Evolutionary conservation across 2,329 filamentous ascomycete species (phyloP), one percentile per base, ranked within the genome.

Genomic region (Aspergillus persii): DNA sequence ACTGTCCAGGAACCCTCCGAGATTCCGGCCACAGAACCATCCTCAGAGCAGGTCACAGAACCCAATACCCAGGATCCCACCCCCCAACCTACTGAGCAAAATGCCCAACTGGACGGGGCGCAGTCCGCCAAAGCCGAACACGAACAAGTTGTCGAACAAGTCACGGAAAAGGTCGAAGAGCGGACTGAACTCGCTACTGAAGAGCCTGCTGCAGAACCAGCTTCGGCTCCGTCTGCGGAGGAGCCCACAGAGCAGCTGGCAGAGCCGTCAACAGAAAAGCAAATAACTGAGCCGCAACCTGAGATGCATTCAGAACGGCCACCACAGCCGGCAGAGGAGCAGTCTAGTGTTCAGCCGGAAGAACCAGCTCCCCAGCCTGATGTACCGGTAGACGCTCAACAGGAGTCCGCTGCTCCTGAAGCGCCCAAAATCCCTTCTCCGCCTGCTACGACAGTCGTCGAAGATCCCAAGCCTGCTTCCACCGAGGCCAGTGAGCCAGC

Each of bases 11-110:
- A 50, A 54, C 3, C 6, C 3, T 8, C 27, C 23, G 53, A 54
- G 18, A 23, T 47, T 4, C 33, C 36, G 26, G 27, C 44, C 15
- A 26, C 33, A 44, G 51, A 54, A 26, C 1, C 36, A 26, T 18
- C 29, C 3, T 33, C 36, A 26, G 39, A 55, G 5, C 51, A 50
- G 8, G 8, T 18, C 29, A 46, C 30, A 23, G 51, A 50, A 23
- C 36, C 47, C 18, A 12, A 36, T 29, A 8, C 39, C n/a, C 41
- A 48, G 26, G 54, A 57, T 48, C 15, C 11, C 11, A 39, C 7
- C 6, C 31, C 50, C 29, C 47, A 60, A 50, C 53, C 33, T 30
- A 29, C 57, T 23, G 50, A 64, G 44, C 31, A 51, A 18, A 27
- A 36, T 8, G 39, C 23, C 53, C 49, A 27, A 18, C 9, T 26